Conservation (phyloP, 176 grass and related monocot species). For the Avena insularis region DNA sequence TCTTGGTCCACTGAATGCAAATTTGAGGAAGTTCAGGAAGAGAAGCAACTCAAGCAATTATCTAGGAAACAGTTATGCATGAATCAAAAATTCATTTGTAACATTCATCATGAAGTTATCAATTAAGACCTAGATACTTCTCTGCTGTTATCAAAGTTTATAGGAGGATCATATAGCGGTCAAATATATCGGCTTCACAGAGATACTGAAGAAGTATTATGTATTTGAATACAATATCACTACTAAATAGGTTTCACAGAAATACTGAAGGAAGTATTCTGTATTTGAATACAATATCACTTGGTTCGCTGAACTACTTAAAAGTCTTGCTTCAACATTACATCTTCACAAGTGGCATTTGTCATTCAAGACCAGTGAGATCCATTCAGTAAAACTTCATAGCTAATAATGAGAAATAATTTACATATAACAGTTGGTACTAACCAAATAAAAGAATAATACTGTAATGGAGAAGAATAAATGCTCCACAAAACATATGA, state of each 20-base stretch:
- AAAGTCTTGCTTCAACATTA: not conserved
- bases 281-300: too few relatives aligned
- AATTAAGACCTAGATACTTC: not conserved
- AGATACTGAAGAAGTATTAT: too few relatives aligned
- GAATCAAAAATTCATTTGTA: not conserved
- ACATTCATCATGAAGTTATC: not conserved
- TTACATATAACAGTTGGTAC: not conserved
- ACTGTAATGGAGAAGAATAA: not conserved
- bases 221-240: too few relatives aligned
- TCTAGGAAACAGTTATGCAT: not conserved
- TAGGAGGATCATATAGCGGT: not conserved
- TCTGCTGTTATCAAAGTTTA: not conserved
- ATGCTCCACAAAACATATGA: not conserved
- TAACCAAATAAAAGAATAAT: not conserved
- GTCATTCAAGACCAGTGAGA: not conserved
- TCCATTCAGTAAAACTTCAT: not conserved
- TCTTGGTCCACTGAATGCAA: constrained; percentile 49
- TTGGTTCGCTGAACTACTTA: not conserved
- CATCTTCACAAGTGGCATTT: not conserved
- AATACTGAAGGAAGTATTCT: too few relatives aligned
- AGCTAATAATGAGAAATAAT: not conserved
- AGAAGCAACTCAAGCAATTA: not conserved
- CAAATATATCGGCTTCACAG: not conserved
- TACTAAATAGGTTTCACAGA: too few relatives aligned
- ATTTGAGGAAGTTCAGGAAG: not conserved